Conservation (phyloP, 2,329 filamentous ascomycete genomes). For the Epichloe sp. region DNA sequence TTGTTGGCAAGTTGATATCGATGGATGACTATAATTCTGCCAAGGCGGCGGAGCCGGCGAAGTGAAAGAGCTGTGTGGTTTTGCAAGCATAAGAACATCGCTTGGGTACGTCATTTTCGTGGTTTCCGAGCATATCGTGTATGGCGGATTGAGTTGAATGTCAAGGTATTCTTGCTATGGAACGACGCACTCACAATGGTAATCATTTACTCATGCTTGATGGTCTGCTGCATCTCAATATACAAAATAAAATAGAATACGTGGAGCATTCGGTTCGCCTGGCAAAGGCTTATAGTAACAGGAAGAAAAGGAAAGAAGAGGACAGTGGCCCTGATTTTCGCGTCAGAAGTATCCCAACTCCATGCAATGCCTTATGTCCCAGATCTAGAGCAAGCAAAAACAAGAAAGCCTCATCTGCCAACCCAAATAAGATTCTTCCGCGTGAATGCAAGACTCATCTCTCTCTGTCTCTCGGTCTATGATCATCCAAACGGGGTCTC, state of each 20-base stretch:
- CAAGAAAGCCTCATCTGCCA: background rate
- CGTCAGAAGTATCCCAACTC: conserved; percentile 15
- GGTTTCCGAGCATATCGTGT: too few species aligned
- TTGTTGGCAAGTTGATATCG: conserved; percentile 76
- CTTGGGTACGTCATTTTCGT: too few species aligned
- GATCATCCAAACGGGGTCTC: background rate
- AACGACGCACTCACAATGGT: background rate
- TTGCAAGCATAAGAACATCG: too few species aligned
- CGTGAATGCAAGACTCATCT: background rate
- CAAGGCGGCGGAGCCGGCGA: conserved; percentile 1
- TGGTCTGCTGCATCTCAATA: background rate
- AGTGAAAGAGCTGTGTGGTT: background rate
- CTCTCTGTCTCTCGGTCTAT: background rate
- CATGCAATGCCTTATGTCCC: conserved; percentile 19
- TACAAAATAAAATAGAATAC: background rate
- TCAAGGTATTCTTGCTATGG: background rate
- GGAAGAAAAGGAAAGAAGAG: conserved; percentile 9
- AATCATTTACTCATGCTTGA: background rate
- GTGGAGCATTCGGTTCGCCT: background rate
- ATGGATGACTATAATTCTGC: conserved; percentile 24
- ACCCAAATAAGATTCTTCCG: background rate
- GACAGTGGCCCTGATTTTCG: conserved; percentile 3
- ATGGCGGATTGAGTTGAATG: too few species aligned
- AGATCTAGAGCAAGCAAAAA: conserved; percentile 7
- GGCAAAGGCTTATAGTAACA: background rate